A percentile compares a stretch with the other conserved stretches of the same genome.
Conservation (phyloP, 2,329 filamentous ascomycete genomes). For the Colletotrichum tropicale region DNA sequence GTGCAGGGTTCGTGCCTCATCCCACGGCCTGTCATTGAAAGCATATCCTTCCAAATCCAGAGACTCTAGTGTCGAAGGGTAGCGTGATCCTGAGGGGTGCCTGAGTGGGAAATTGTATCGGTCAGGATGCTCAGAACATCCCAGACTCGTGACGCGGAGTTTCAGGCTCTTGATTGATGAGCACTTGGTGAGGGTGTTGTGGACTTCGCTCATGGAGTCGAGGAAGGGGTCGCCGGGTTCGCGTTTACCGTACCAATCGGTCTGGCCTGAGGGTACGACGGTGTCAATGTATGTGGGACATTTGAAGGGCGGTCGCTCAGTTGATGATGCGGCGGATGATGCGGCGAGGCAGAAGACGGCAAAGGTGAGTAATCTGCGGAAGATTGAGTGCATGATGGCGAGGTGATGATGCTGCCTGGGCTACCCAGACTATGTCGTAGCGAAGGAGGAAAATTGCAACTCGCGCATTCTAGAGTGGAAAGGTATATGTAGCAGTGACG, state of each 20-base stretch:
- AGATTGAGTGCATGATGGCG: neutral
- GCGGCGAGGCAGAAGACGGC: neutral
- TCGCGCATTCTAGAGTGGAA: neutral
- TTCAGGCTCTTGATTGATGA: neutral
- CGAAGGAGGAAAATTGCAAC: neutral
- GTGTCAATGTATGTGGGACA: constrained; percentile 10
- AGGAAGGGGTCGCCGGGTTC: neutral
- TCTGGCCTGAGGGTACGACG: neutral
- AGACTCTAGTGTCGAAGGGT: neutral
- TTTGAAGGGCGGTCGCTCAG: neutral
- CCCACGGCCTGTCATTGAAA: neutral
- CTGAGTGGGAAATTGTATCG: neutral
- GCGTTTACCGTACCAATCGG: neutral
- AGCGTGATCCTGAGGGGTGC: neutral
- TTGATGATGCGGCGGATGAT: neutral
- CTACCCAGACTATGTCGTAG: too few relatives aligned
- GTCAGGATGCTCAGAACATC: neutral
- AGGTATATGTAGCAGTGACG: neutral
- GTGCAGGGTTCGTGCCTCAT: neutral
- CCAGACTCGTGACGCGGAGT: neutral
- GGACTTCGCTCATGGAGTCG: neutral
- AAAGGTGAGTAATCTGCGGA: neutral
- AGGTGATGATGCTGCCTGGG: too few relatives aligned
- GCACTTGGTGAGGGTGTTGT: neutral
- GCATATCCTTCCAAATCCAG: constrained; percentile 7